Evolutionary conservation across 305 asterid species (phyloP).

Genomic region (Fraxinus ornus): DNA sequence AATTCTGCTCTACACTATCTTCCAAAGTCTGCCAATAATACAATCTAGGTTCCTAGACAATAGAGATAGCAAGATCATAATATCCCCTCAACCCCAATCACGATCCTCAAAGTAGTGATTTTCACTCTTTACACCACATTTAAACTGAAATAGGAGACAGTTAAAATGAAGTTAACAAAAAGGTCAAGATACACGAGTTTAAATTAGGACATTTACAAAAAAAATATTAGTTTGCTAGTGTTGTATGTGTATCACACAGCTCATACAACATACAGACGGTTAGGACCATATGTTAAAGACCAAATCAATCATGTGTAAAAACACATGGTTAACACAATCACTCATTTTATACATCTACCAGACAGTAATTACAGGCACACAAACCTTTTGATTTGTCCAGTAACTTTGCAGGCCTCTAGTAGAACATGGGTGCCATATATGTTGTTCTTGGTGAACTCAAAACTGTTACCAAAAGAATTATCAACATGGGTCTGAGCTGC

Average conservation of each 20-base stretch:
- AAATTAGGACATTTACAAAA: neutral
- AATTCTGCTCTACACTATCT: neutral
- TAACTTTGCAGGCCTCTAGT: constrained; percentile 86
- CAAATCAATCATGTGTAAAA: constrained; percentile 7
- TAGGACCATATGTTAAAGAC: neutral
- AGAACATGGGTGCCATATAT: constrained; percentile 89
- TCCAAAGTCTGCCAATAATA: neutral
- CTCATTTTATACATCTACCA: neutral
- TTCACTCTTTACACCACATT: constrained; percentile 10
- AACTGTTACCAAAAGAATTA: constrained; percentile 84
- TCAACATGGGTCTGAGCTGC: constrained; percentile 94
- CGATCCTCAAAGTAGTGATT: neutral
- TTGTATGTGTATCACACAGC: neutral
- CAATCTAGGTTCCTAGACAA: neutral
- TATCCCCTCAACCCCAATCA: neutral
- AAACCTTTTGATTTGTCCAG: constrained; percentile 77
- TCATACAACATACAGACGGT: neutral
- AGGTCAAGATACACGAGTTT: neutral
- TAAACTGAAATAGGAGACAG: neutral
- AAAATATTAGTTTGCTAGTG: neutral
- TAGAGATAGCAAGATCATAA: neutral
- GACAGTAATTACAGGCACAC: constrained; percentile 2
- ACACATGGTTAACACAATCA: constrained; percentile 2
- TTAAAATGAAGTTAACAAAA: neutral
- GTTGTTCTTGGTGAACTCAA: constrained; percentile 87